These are phyloP conservation scores for Psidium guajava DNA, from an alignment of 345 rosid genomes.

Conservation along the genomic window DNA sequence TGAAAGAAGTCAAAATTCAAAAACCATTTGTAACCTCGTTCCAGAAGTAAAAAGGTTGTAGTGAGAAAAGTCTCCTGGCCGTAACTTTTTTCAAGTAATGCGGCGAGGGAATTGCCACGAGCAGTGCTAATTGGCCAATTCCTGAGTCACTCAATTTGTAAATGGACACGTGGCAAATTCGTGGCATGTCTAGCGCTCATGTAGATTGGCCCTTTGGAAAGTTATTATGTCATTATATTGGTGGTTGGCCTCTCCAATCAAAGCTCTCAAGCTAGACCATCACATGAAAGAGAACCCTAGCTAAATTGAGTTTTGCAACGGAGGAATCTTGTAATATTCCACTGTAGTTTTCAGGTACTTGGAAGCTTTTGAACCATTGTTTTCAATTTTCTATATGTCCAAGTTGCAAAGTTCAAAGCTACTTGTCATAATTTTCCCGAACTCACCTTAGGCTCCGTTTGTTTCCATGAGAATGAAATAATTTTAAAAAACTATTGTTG, in stretches of 20 bases:
- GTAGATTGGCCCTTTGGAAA: neutral
- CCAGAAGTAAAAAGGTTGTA: neutral
- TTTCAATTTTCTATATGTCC: neutral
- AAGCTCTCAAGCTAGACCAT: neutral
- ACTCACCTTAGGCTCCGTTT: neutral
- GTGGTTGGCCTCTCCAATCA: neutral
- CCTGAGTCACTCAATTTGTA: neutral
- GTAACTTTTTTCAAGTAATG: neutral
- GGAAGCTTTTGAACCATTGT: neutral
- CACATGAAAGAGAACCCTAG: neutral
- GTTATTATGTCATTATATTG: neutral
- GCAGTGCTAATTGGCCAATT: neutral
- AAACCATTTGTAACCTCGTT: rapidly evolving
- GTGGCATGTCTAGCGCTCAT: neutral
- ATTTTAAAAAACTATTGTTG: too few relatives aligned
- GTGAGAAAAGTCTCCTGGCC: neutral
- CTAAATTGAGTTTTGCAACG: neutral
- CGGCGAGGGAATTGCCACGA: neutral
- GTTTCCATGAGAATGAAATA: too few relatives aligned
- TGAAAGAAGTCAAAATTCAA: too few relatives aligned
- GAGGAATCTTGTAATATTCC: neutral
- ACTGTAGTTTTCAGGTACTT: neutral
- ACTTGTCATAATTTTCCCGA: neutral
- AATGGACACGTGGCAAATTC: neutral
- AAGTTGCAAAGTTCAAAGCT: neutral